Conservation (phyloP, 1,139 yeast genomes). For the Yamadazyma membranifaciens region DNA sequence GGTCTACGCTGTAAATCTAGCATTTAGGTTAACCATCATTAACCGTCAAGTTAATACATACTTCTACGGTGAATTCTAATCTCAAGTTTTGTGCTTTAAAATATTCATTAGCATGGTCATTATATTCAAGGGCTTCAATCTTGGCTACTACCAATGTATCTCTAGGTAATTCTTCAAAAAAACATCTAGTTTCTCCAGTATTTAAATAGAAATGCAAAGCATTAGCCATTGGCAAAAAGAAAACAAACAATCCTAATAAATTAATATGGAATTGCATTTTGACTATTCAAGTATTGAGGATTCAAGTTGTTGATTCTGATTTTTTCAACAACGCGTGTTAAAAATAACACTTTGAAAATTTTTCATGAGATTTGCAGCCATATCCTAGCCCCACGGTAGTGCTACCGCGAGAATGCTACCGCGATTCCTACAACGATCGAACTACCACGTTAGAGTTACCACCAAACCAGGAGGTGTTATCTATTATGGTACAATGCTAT, state of each 20-base stretch:
- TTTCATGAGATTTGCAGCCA: constrained; percentile 2
- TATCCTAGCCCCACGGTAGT: not conserved
- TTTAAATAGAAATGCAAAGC: constrained; percentile 48
- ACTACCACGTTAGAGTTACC: too few species aligned
- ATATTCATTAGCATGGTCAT: constrained; percentile 31
- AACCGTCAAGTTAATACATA: not conserved
- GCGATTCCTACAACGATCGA: too few species aligned
- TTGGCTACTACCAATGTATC: constrained; percentile 46
- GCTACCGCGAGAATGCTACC: too few species aligned
- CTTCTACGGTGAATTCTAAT: constrained; percentile 40
- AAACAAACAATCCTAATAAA: constrained; percentile 14
- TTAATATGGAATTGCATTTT: constrained; percentile 6
- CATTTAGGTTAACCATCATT: too few species aligned
- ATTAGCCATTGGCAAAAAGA: constrained; percentile 18
- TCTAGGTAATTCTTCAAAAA: constrained; percentile 43
- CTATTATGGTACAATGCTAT: constrained; percentile 4
- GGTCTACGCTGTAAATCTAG: not conserved
- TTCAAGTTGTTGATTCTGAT: constrained; percentile 4
- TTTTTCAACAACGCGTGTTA: constrained; percentile 5
- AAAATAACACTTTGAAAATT: constrained; percentile 1
- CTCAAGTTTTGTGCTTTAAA: constrained; percentile 30
- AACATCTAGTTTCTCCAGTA: constrained; percentile 47
- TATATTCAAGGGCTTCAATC: constrained; percentile 41
- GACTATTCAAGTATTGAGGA: too few species aligned
- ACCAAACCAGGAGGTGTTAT: too few species aligned